Conservation (phyloP, 345 rosid species). For the Noccaea caerulescens region DNA sequence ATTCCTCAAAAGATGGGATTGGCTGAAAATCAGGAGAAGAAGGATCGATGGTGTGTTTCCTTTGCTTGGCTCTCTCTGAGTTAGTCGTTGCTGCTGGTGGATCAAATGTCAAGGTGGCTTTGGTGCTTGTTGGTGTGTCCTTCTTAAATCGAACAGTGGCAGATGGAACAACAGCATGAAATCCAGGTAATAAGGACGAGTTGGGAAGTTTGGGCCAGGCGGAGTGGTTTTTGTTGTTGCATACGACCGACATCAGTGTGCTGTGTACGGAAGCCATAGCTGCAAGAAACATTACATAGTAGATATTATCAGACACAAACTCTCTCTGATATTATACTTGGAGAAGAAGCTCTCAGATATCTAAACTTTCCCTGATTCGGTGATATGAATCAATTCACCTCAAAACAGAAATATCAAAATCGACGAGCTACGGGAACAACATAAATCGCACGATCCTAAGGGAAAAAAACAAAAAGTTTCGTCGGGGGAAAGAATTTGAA, state of each 20-base stretch:
- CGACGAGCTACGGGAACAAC: too few relatives aligned
- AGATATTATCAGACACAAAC: too few relatives aligned
- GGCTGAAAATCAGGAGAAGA: slow-evolving; percentile 87
- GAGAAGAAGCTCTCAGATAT: too few relatives aligned
- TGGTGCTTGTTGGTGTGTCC: slow-evolving; percentile 48
- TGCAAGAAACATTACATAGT: neutral
- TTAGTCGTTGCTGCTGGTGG: slow-evolving; percentile 63
- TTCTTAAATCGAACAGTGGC: slow-evolving; percentile 52
- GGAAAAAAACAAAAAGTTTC: too few relatives aligned
- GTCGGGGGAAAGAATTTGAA: too few relatives aligned
- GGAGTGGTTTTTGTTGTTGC: slow-evolving; percentile 61
- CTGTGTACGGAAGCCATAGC: slow-evolving; percentile 77
- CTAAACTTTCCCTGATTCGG: too few relatives aligned
- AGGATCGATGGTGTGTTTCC: slow-evolving; percentile 83
- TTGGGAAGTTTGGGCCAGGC: slow-evolving; percentile 54
- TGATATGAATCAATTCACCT: too few relatives aligned
- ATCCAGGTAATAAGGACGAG: slow-evolving; percentile 61
- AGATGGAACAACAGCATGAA: slow-evolving; percentile 56
- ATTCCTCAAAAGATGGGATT: slow-evolving; percentile 85
- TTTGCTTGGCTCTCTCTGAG: slow-evolving; percentile 58
- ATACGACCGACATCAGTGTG: slow-evolving; percentile 52
- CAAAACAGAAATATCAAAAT: too few relatives aligned
- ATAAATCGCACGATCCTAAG: too few relatives aligned
- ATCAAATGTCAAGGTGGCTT: slow-evolving; percentile 83
- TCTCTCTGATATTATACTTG: too few relatives aligned